Evolutionary conservation across 2,329 filamentous ascomycete genomes (phyloP).

Genomic region (Parascedosporium putredinis): DNA sequence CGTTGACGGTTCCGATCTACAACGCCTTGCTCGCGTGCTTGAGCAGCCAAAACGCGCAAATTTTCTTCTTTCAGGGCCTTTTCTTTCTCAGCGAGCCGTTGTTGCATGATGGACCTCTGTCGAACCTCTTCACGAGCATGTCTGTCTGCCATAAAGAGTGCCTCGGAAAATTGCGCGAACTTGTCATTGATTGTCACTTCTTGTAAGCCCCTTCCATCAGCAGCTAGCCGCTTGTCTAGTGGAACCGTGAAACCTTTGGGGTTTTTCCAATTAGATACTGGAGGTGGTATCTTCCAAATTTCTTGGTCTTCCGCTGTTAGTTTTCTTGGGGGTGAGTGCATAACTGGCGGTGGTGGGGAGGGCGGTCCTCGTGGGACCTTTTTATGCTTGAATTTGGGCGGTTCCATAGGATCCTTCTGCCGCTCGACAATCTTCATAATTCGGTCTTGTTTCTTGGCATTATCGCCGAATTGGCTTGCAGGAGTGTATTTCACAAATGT

Average conservation of each 20-base stretch:
- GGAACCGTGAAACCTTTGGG: conserved; percentile 96
- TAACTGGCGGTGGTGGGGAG: conserved; percentile 82
- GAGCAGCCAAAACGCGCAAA: conserved; percentile 75
- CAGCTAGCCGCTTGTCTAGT: conserved; percentile 87
- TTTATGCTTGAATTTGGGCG: conserved; percentile 98
- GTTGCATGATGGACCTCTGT: conserved; percentile 88
- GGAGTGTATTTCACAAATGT: conserved; percentile 95
- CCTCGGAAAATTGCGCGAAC: conserved; percentile 92
- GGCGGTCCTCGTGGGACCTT: conserved; percentile 91
- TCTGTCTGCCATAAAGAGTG: conserved; percentile 84
- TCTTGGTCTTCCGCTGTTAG: conserved; percentile 95
- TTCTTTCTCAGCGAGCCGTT: conserved; percentile 91
- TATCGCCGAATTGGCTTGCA: conserved; percentile 88
- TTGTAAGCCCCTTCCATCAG: conserved; percentile 82
- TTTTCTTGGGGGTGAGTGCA: conserved; percentile 91
- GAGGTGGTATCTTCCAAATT: conserved; percentile 79
- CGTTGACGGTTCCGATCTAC: conserved; percentile 33
- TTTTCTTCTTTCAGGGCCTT: conserved; percentile 91
- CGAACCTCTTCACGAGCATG: conserved; percentile 94
- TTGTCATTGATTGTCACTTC: conserved; percentile 98
- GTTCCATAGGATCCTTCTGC: conserved; percentile 85
- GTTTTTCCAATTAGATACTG: conserved; percentile 98
- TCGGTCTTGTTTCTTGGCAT: conserved; percentile 78
- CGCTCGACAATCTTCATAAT: conserved; percentile 98
- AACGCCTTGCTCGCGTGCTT: conserved; percentile 74